These are phyloP conservation scores for Saccharum spontaneum DNA, from an alignment of 176 grass and related monocot genomes.

Conservation along the genomic window DNA sequence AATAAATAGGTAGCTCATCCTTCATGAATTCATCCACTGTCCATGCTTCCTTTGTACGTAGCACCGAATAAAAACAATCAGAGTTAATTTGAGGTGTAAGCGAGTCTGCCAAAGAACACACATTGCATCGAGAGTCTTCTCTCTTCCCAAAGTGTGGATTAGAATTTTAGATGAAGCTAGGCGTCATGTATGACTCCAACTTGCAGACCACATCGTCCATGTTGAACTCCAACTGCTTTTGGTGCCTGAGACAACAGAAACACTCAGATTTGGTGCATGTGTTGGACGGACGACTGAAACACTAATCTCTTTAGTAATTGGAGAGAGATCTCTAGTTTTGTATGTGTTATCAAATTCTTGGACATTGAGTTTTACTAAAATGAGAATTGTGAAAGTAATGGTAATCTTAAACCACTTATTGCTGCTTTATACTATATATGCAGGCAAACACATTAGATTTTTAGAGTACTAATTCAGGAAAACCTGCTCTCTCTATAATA, in stretches of 20 bases:
- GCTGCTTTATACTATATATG: background rate
- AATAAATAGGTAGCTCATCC: background rate
- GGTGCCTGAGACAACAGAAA: background rate
- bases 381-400: background rate
- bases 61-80: too few species aligned
- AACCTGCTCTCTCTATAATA: background rate
- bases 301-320: background rate
- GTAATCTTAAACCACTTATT: background rate
- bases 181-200: too few species aligned
- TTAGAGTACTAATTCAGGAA: background rate
- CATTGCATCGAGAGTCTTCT: background rate
- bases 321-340: constrained; percentile 11
- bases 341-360: background rate
- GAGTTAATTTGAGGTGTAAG: background rate
- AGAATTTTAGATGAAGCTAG: background rate
- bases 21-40: background rate
- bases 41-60: background rate
- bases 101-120: background rate
- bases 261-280: background rate
- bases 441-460: background rate
- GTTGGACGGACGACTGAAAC: background rate
- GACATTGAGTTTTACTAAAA: background rate
- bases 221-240: too few species aligned
- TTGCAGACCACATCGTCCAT: too few species aligned
- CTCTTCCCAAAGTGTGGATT: background rate